Evolutionary conservation across 768 basidiomycete genomes (phyloP), one percentile per base, ranked within the genome.

Genomic region (Collybia mongolica): DNA sequence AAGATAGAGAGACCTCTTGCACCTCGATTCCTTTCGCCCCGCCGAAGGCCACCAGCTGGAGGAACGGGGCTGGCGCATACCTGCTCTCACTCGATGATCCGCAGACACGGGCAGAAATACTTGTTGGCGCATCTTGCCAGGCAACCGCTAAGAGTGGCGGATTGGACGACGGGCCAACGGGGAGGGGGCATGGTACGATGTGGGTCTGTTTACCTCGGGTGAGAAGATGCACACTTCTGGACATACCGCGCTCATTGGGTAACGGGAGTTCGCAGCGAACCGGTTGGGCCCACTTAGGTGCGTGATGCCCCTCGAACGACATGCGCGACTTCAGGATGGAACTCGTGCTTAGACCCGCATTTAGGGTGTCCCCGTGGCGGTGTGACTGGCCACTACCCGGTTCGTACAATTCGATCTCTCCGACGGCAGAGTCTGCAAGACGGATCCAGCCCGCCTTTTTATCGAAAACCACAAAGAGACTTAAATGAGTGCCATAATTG

Each of bases 381-480:
- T 54, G 51, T 59, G 42, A 61, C 55, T 52, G 67, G 59, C 20
- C 67, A 17, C 46, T 64, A 3, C 65, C 66, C 26, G 71, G 72
- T 35, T 77, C 76, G 53, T 74, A 78, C 48, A 91, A 67, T 37
- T 88, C 83, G 20, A 93, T 74, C 63, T 93, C 91, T 28, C 85
- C 81, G 6, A 91, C 91, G 19, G 87, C 84, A 24, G 91, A 82
- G 64, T 93, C 90, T 5, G 82, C 80, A 19, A 93, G 63, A 18
- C 91, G 86, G 56, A 93, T 91, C 67, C 89, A 71, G n/a, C 83
- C 81, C 2, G 90, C 90, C 60, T 89, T 93, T 70, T 93, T 93
- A 65, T 93, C 91, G 62, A 93, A 93, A 19, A 84, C 71, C 49
- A 90, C 82, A 60, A 92, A 92, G n/a, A 93, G 69, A 56, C 82